Evolutionary conservation across 2,329 filamentous ascomycete genomes (phyloP), one percentile per base, ranked within the genome.

Genomic region (Trichothecium sympodiale): DNA sequence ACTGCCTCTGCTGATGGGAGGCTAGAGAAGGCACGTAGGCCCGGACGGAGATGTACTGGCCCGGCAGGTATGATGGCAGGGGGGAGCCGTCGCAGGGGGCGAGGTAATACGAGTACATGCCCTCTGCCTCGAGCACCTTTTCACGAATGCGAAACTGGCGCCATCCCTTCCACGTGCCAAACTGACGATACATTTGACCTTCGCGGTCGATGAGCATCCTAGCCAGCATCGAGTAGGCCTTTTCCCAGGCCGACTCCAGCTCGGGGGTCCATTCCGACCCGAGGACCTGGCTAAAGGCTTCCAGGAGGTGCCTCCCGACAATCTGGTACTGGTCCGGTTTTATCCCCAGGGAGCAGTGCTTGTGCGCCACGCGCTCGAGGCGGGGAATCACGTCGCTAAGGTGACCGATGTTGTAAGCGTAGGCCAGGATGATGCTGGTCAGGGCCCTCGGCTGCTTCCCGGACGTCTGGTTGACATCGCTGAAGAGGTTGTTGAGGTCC

Each of bases 191-290:
- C 32, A 86, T 58, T 39, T 74, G 63, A 4, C 61, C 62, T 52
- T 86, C 82, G 34, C 74, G 69, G 15, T 62, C 67, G 45, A 83
- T 84, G 60, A 86, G 72, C 60, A 86, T 72, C 53, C 78, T 69
- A 17, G 82, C 81, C 17, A 87, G 70, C 46, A 84, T 67, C 69
- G 72, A 77, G 59, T 86, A 87, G 2, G 82, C 82, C 35, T 74
- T 72, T 5, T 59, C 68, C 82, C 82, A 87, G 8, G 82, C 81
- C 10, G 72, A 65, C 36, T 73, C 65, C 20, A 82, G 67, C 15
- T 78, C 71, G 0, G 69, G 61, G 1, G 80, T 85, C 59, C 81
- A 74, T 10, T 14, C 45, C 1, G 68, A 66, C 4, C 80, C 80
- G 2, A 87, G 69, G 0, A 86, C 72, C 30, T 74, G 64, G 17